These are phyloP conservation scores for Pythium periplocum DNA, from an alignment of 352 stramenopile genomes.

Conservation along the genomic window DNA sequence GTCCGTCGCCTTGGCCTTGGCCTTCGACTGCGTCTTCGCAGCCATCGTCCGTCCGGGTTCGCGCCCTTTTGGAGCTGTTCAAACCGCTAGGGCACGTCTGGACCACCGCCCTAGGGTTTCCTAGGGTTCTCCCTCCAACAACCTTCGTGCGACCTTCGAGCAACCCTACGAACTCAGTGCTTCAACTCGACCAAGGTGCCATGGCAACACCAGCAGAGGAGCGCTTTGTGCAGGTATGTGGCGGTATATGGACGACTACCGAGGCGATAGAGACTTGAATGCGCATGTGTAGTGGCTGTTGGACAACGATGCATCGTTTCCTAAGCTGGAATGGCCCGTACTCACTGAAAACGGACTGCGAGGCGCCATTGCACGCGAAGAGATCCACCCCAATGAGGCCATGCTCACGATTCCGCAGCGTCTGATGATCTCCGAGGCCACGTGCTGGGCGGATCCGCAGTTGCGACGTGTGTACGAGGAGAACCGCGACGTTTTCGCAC, in stretches of 20 bases:
- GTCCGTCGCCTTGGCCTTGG: too few relatives aligned
- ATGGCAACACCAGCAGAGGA: constrained; percentile 17
- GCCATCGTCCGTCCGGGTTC: too few relatives aligned
- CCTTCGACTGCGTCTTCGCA: too few relatives aligned
- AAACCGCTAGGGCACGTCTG: too few relatives aligned
- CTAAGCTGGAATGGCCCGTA: constrained; percentile 74
- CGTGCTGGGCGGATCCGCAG: constrained; percentile 46
- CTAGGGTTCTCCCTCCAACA: neutral
- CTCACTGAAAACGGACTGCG: constrained; percentile 46
- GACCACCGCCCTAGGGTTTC: too few relatives aligned
- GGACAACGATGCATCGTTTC: constrained; percentile 64
- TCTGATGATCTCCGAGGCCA: constrained; percentile 73
- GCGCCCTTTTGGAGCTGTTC: too few relatives aligned
- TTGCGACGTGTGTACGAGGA: constrained; percentile 38
- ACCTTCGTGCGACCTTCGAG: constrained; percentile 7
- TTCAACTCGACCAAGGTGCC: neutral
- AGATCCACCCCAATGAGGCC: constrained; percentile 51
- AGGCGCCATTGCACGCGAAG: constrained; percentile 39
- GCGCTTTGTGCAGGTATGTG: constrained; percentile 42
- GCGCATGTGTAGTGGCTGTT: constrained; percentile 41
- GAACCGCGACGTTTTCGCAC: constrained; percentile 62
- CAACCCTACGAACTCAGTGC: neutral
- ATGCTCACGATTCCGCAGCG: constrained; percentile 61
- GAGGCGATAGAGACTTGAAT: too few relatives aligned
- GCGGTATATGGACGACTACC: too few relatives aligned